Base-by-base conservation (phyloP, 2,329 filamentous ascomycete genomes). In the Neofusicoccum kwambonambiense region DNA sequence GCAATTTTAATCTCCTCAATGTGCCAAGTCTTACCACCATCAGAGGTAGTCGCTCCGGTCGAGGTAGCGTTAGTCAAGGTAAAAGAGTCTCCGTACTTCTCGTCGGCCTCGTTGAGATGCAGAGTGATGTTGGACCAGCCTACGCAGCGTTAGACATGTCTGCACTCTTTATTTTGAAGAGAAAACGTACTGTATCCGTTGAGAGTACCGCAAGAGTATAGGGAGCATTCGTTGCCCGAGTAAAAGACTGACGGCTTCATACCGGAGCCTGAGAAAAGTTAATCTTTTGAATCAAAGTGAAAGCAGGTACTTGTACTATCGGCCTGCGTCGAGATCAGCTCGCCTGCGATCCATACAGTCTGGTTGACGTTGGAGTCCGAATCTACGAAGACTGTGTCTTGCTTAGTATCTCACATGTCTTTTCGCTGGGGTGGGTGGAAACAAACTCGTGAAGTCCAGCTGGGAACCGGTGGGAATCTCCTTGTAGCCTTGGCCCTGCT, bases 161-260 rank as follows among this genome's bases (percentile, higher is more conserved):
- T 45, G 3, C 8, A 4, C 1, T 37, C 2, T 49, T 22, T 7
- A 1, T 31, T 31, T n/a, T 8, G 22, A 3, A 15, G 19, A 41
- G 22, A 2, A 22, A 5, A 34, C 60, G 34, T 52, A 63, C 60
- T 64, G 35, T 67, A 65, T 13, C 44, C 60, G 13, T 61, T 34
- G 17, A 67, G 52, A 12, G 49, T 64, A 17, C 66, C 64, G 35
- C 66, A 67, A 19, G 51, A 49, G 35, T 54, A 42, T 3, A 15
- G 13, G 42, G 44, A 62, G 60, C 66, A 67, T 22, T 67, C 66
- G 8, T 52, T 66, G 6, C 19, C 60, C 3, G 67, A 82, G 66
- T 67, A 67, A 37, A 67, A 67, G 3, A 67, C 64, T 5, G 45
- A 27, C 11, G 66, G 60, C 42, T 67, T 64, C 60, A 67, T 62